Conservation (phyloP, 306 rosid genomes). For the Trifolium repens region DNA sequence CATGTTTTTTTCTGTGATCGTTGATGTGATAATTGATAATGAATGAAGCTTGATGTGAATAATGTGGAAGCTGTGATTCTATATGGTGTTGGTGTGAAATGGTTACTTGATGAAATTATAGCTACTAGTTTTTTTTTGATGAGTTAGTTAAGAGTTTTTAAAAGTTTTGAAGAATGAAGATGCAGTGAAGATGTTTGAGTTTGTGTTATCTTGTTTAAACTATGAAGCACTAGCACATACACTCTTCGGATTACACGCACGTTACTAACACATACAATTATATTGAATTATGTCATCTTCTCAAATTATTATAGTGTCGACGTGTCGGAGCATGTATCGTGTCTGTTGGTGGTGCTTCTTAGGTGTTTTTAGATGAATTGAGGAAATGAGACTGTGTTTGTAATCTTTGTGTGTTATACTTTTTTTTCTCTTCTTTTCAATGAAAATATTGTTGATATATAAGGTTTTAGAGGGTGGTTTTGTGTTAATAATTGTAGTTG, state of each 20-base stretch:
- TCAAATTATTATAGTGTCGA: no score
- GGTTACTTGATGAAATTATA: slow-evolving; percentile 14
- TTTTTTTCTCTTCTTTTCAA: neutral
- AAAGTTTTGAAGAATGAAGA: slow-evolving; percentile 3
- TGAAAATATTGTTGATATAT: slow-evolving; percentile 2
- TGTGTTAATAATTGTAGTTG: neutral
- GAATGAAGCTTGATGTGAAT: slow-evolving; percentile 13
- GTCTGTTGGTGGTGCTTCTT: no score
- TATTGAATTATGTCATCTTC: no score
- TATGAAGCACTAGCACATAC: no score
- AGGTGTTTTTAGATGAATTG: neutral
- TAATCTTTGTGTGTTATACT: neutral
- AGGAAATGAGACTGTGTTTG: slow-evolving; percentile 20
- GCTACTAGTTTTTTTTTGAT: slow-evolving; percentile 12
- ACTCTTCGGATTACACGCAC: no score
- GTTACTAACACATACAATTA: no score
- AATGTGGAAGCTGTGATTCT: slow-evolving; percentile 24
- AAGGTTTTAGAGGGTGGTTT: neutral
- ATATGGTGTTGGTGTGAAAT: neutral
- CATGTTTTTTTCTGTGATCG: slow-evolving; percentile 8
- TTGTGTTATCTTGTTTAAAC: neutral
- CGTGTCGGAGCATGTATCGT: no score
- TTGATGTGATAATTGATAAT: slow-evolving; percentile 8
- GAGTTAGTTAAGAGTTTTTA: neutral
- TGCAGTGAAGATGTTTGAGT: neutral